Base-by-base conservation (phyloP, 768 basidiomycete genomes). In the Mycena haematopus region DNA sequence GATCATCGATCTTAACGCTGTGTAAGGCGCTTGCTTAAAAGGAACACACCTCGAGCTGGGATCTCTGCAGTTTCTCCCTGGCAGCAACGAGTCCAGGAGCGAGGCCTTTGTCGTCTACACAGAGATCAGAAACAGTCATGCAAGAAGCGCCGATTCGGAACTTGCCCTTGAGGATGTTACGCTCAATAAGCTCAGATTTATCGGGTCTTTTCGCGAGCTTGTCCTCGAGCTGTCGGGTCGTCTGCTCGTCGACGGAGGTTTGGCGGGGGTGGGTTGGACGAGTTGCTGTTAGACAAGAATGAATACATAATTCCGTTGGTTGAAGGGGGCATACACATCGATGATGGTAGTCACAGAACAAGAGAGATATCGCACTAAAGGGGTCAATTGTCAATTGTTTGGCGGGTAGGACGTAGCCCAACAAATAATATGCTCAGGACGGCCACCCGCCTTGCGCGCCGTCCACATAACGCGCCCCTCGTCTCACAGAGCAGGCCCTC, bases 81-180 rank as follows among this genome's bases (percentile, higher is more conserved):
- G 85, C 82, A 22, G 86, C 89, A 62, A 86, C 80, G 52, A 88
- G 73, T 7, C 84, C 79, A 11, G 89, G 85, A 21, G 87, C 81
- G 53, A 90, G 80, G 31, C 76, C 77, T 52, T 81, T 86, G 68
- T 87, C 85, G 62, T 88, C 89, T 91, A 66, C 51, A 11, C 35
- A 53, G 31, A n/a, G 55, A 31, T 49, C 6, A 63, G 62, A 10
- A 19, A 47, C n/a, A 42, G 46, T 21, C 6, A 47, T n/a, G 1
- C 19, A 49, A 21, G 31, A 29, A 13, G 7, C 29, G 53, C n/a
- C 19, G 27, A 21, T 11, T 11, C 15, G 10, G 17, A 44, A 68
- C 75, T 60, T 53, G 83, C 87, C 86, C 74, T 90, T 89, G 62
- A 91, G 80, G 63, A 91, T 90, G 71, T 88, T 89, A 65, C 86